Base-by-base conservation (phyloP, 2,329 filamentous ascomycete species). In the Magnaporthiopsis rhizophila region DNA sequence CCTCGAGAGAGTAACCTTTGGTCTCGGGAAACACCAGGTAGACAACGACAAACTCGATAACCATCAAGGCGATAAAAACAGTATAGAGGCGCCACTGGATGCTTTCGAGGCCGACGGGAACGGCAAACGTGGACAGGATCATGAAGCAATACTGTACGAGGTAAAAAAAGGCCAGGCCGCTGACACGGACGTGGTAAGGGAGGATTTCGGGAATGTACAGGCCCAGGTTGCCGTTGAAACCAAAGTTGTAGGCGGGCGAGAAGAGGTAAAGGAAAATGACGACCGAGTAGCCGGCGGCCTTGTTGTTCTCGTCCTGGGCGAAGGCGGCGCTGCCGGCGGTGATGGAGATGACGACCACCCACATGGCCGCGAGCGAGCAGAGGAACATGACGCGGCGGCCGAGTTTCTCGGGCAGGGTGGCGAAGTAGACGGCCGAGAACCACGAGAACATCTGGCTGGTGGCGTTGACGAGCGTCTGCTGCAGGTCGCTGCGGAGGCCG, bases 1-100 rank as follows among this genome's bases (percentile, higher is more conserved):
- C 86, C 75, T 89, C 86, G 50, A 89, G 84, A 26, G 86, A 88
- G 2, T 84, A 83, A 36, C 86, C 85, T 68, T 80, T 81, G 53
- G 86, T 89, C 76, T 89, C 86, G 68, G 87, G 75, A 70, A 79
- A 80, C 76, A 80, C 78, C 71, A 79, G 81, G 74, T 82, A 86
- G 66, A 86, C 79, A 72, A 83, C 83, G 70, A 72, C 75, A 64
- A 86, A 74, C 74, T 85, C 82, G 72, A 81, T 68, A 71, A 80
- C 79, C 73, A 84, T 81, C 83, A 82, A 85, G 74, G 26, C 26
- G 26, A 26, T 26, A 26, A 26, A 26, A 26, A 26, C 26, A 26
- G 26, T 26, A 3, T 30, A 30, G 30, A 7, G 6, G 30, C 30
- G 26, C 26, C 26, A 26, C 30, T 30, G 30, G 30, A 30, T 30